Base-by-base conservation (phyloP, 2,329 filamentous ascomycete genomes). In the Dactylellina leptospora region DNA sequence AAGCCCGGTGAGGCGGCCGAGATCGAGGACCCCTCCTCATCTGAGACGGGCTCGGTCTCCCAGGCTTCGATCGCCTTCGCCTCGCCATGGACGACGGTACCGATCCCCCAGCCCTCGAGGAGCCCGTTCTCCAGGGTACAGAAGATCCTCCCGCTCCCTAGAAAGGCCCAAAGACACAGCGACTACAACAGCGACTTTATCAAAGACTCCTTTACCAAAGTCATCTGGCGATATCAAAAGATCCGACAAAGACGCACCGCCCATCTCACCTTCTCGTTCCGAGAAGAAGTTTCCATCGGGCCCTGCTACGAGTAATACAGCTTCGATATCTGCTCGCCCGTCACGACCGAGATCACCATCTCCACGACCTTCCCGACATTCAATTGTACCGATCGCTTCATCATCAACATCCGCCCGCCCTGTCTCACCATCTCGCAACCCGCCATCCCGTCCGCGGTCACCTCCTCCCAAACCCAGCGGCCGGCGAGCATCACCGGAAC, bases 281-380 rank as follows among this genome's bases (percentile, higher is more conserved):
- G 62, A 68, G 25, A 68, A 33, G 54, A 68, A 59, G 25, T 30
- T 18, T 28, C 42, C 44, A 13, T 42, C 33, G 16, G 9, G 11
- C 16, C 33, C 9, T 13, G 10, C 45, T 42, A 42, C 28, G 11
- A 22, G 33, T 20, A 18, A 23, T 36, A 10, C 42, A 30, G 0
- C 51, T 27, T 44, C 61, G 5, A 18, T 30, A 28, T 47, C 60
- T 4, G 61, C 42, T 56, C 61, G 74, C 25, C 56, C 59, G 16
- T 68, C 75, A 4, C 64, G 75, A 28, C 73, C 74, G 30, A 74
- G 74, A 42, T 76, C 75, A 22, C 72, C 70, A 16, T 76, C 75
- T 6, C 75, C 75, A 3, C 59, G 73, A 23, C 72, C 74, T 10
- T 44, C 36, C 16, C 27, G 72, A 50, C 74, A 74, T 25, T 72